Base-by-base conservation (phyloP, 257 asterid genomes). In the Dorcoceras hygrometricum region DNA sequence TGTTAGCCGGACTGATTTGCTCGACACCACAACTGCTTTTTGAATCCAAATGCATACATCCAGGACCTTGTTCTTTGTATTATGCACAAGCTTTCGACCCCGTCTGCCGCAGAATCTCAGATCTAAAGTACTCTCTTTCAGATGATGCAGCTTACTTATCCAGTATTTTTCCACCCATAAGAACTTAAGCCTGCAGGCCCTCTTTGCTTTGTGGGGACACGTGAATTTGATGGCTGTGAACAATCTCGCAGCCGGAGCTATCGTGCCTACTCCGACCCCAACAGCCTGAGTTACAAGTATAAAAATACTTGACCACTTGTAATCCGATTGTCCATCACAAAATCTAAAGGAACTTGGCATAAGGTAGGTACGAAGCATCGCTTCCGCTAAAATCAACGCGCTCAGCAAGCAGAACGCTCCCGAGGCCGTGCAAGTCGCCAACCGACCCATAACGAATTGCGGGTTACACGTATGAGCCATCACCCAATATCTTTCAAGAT, bases 391-490 rank as follows among this genome's bases (percentile, higher is more conserved):
- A 59, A 72, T 67, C 12, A 72, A 63, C 0, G 89, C 75, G 68
- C 83, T 75, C 24, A 88, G 27, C 8, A 90, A 80, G 75, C 96
- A 88, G 73, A 88, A 81, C 4, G 89, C 93, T 0, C 97, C 96
- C 0, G 96, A 84, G 0, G 85, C 90, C 0, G 86, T 87, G 69
- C 95, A 81, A 0, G 98, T 91, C 0, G 90, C 92, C n/a, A 86
- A 46, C 20, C 92, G 92, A 6, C 79, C 91, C 78, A 74, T 61
- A 58, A 91, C 95, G 19, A 87, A 91, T 57, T 91, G 96, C 0
- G 96, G 96, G 63, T 79, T 79, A 26, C 95, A 82, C 39, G 95
- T 88, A 62, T 87, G 90, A 0, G 98, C 96, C 98, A 91, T 87
- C 86, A 87, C 89, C 98, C 98, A 91, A 69, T 78, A 82, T 62